Percentiles rank a stretch among this genome's conserved stretches.
phyloP scores from a whole-genome alignment of 2,329 filamentous ascomycete genomes.

The Annulohypoxylon truncatum region DNA sequence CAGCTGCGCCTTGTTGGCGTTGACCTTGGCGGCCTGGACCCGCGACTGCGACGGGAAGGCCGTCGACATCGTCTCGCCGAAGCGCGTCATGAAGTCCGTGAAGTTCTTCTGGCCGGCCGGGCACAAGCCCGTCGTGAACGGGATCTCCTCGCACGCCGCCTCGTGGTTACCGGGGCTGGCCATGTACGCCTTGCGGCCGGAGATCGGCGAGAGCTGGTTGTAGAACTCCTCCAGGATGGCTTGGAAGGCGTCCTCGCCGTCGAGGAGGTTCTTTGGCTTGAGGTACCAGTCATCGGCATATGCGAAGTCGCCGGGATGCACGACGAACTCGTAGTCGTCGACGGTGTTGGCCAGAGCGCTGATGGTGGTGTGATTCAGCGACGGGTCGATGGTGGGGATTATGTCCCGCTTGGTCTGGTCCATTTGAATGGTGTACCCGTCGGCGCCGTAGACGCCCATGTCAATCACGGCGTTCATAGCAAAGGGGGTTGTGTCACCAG shows the following conservation, averaged over 20 bases:
- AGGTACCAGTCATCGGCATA: conserved; percentile 70
- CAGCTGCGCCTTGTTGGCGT: conserved; percentile 58
- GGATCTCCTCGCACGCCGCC: conserved; percentile 62
- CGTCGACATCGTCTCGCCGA: conserved; percentile 63
- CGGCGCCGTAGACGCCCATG: conserved; percentile 64
- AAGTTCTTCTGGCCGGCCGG: conserved; percentile 69
- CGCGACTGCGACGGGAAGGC: conserved; percentile 62
- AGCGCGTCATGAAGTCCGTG: conserved; percentile 68
- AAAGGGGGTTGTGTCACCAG: conserved; percentile 67
- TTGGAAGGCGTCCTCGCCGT: conserved; percentile 64
- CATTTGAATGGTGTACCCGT: conserved; percentile 62
- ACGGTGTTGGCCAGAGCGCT: conserved; percentile 62
- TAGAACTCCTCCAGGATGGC: conserved; percentile 69
- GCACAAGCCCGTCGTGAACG: conserved; percentile 54
- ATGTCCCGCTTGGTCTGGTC: conserved; percentile 60
- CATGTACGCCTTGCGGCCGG: conserved; percentile 67
- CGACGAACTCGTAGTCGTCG: conserved; percentile 66
- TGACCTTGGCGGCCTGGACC: conserved; percentile 54
- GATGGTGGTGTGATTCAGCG: conserved; percentile 70
- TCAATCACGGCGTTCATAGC: conserved; percentile 65
- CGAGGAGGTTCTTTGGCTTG: conserved; percentile 58
- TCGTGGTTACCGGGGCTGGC: conserved; percentile 70
- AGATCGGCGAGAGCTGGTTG: conserved; percentile 64
- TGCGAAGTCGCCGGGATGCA: conserved; percentile 66
- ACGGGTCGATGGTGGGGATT: conserved; percentile 62